Evolutionary conservation across 1,284 basidiomycete species (phyloP).

Genomic region (Cutaneotrichosporon cavernicola): DNA sequence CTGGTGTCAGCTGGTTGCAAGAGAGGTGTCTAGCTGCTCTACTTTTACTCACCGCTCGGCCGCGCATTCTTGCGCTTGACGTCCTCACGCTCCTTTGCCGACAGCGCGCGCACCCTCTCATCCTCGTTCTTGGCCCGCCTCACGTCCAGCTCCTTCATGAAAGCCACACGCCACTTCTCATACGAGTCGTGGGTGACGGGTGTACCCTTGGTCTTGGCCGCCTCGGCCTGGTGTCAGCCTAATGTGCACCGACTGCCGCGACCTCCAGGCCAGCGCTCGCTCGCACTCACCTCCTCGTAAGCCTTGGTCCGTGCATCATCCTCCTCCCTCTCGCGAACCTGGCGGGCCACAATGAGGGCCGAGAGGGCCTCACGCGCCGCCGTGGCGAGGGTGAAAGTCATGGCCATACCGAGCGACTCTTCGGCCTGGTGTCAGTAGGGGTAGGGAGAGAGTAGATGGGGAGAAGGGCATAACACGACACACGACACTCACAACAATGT

Average conservation of each 20-base stretch:
- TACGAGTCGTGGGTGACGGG: constrained; percentile 82
- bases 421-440: constrained; percentile 61
- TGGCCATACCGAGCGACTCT: constrained; percentile 92
- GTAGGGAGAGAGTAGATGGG: too few relatives aligned
- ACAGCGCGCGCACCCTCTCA: constrained; percentile 71
- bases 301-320: constrained; percentile 70
- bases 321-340: constrained; percentile 61
- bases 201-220: constrained; percentile 82
- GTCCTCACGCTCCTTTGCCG: constrained; percentile 86
- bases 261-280: neutral
- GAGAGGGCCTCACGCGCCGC: constrained; percentile 79
- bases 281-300: constrained; percentile 65
- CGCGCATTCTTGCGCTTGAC: constrained; percentile 66
- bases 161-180: constrained; percentile 73
- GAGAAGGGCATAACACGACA: too few relatives aligned
- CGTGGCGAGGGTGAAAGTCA: constrained; percentile 92
- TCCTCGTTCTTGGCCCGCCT: constrained; percentile 72
- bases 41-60: constrained; percentile 67
- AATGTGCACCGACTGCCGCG: too few relatives aligned
- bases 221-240: constrained; percentile 67
- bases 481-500: constrained; percentile 63
- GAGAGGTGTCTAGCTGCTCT: neutral
- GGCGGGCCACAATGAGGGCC: constrained; percentile 62
- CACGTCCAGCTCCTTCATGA: constrained; percentile 65
- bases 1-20: constrained; percentile 53